Conservation (phyloP, 1,284 basidiomycete species). For the Fomitiporia mediterranea region DNA sequence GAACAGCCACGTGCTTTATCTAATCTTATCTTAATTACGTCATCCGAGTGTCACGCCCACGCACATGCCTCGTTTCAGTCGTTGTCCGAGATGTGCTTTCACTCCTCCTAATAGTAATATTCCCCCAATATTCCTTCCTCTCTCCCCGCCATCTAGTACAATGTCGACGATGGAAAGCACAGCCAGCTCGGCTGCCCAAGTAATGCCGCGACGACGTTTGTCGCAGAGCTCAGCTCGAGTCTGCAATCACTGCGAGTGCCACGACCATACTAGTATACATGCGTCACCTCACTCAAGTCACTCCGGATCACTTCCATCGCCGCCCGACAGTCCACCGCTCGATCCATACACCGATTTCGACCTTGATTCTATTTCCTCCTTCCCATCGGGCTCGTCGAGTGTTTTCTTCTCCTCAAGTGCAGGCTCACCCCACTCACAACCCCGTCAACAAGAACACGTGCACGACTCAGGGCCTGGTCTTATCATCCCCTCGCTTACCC, state of each 20-base stretch:
- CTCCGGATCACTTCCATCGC: constrained; percentile 44
- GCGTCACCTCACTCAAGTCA: constrained; percentile 36
- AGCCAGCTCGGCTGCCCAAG: background rate
- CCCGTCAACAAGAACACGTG: constrained; percentile 32
- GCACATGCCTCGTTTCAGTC: background rate
- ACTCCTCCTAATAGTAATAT: no score
- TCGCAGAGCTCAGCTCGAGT: background rate
- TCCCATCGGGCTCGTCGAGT: constrained; percentile 68
- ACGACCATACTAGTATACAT: constrained; percentile 9
- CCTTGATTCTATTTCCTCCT: constrained; percentile 56
- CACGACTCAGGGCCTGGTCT: constrained; percentile 46
- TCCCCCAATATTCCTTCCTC: background rate
- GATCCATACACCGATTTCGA: constrained; percentile 14
- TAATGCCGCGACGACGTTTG: background rate
- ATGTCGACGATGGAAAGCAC: background rate
- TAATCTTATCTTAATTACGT: background rate
- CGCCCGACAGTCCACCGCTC: constrained; percentile 48
- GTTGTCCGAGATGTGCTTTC: no score
- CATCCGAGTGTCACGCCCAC: background rate
- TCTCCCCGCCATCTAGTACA: background rate
- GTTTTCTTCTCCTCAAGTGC: constrained; percentile 72
- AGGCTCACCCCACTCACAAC: constrained; percentile 45
- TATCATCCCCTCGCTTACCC: constrained; percentile 63
- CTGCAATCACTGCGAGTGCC: background rate
- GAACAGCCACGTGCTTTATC: no score